phyloP scores from a whole-genome alignment of 768 basidiomycete genomes.

The Butyriboletus loyo region DNA sequence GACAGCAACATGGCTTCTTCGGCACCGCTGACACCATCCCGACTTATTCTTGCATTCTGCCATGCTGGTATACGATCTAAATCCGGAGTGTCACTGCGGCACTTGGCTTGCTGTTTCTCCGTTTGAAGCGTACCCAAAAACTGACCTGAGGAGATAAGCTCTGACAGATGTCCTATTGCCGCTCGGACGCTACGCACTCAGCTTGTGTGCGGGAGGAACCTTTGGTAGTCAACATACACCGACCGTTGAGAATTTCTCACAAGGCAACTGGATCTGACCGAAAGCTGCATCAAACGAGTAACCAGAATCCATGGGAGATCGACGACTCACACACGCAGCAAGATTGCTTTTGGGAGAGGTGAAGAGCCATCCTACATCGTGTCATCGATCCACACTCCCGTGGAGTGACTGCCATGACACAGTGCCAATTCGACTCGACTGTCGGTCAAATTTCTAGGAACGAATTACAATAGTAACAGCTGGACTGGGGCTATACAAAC shows the following conservation, averaged over 20 bases:
- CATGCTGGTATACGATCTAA: background rate
- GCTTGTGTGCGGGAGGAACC: background rate
- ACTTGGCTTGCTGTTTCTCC: background rate
- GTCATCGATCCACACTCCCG: background rate
- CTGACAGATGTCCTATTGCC: background rate
- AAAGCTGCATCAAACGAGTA: background rate
- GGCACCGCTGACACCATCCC: background rate
- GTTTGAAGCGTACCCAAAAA: background rate
- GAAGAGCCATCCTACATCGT: background rate
- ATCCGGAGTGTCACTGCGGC: background rate
- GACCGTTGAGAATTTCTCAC: background rate
- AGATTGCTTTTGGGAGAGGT: background rate
- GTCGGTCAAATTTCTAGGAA: no score
- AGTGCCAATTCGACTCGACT: no score
- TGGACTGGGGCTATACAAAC: no score
- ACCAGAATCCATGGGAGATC: background rate
- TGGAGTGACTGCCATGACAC: no score
- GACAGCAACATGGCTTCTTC: background rate
- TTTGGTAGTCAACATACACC: background rate
- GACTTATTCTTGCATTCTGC: background rate
- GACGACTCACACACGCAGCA: conserved; percentile 4
- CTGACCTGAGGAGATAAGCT: background rate
- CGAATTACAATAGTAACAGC: no score
- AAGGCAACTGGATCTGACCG: background rate
- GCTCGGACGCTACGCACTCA: background rate